phyloP scores from a whole-genome alignment of 805 yeast species.

The Saccharomycopsis sp. region DNA sequence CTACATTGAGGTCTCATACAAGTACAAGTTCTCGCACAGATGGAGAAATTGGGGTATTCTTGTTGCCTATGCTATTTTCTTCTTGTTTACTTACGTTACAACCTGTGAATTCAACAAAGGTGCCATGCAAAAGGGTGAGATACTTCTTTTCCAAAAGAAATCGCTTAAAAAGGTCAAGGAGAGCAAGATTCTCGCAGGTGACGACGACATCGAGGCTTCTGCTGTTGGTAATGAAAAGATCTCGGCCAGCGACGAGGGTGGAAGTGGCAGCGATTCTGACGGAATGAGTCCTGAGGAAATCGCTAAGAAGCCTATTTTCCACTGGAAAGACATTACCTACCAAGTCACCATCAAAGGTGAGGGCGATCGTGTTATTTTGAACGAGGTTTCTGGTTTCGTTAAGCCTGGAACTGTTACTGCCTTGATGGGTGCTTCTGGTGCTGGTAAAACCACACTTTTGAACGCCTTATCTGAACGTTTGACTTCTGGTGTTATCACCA shows the following conservation, averaged over 20 bases:
- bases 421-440: slow-evolving; percentile 82
- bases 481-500: slow-evolving; percentile 58
- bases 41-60: slow-evolving; percentile 64
- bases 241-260: slow-evolving; percentile 25
- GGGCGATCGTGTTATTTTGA: slow-evolving; percentile 41
- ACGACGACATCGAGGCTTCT: slow-evolving; percentile 23
- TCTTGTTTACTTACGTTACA: slow-evolving; percentile 41
- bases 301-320: slow-evolving; percentile 44
- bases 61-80: slow-evolving; percentile 45
- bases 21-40: slow-evolving; percentile 38
- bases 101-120: slow-evolving; percentile 47
- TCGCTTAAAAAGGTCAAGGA: slow-evolving; percentile 34
- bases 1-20: slow-evolving; percentile 36
- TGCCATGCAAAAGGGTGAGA: slow-evolving; percentile 57
- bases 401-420: slow-evolving; percentile 80
- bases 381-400: slow-evolving; percentile 62
- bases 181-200: too few relatives aligned
- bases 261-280: slow-evolving; percentile 15
- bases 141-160: slow-evolving; percentile 44
- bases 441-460: slow-evolving; percentile 75
- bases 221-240: slow-evolving; percentile 21
- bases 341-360: slow-evolving; percentile 56
- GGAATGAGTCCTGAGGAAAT: slow-evolving; percentile 14
- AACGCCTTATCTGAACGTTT: slow-evolving; percentile 69
- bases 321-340: slow-evolving; percentile 67